phyloP scores from a whole-genome alignment of 805 yeast genomes.

The Starmerella riodocensis region DNA sequence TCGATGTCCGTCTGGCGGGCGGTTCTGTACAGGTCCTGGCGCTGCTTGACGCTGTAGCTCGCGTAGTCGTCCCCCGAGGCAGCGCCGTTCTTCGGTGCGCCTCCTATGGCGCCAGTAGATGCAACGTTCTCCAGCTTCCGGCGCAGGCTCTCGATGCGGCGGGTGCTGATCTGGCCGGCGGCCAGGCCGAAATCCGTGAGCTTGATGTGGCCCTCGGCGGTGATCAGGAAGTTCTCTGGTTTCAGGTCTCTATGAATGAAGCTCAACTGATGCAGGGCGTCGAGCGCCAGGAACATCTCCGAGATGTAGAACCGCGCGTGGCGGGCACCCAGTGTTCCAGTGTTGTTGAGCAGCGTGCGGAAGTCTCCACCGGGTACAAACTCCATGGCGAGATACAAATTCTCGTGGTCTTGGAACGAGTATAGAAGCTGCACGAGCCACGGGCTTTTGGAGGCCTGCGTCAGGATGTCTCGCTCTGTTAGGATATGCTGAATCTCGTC shows the following conservation, averaged over 20 bases:
- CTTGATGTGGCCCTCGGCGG: slow-evolving; percentile 80
- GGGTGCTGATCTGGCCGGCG: slow-evolving; percentile 87
- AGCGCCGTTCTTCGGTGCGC: neutral
- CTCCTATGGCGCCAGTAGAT: neutral
- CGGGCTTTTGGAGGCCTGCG: slow-evolving; percentile 78
- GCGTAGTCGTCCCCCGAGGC: slow-evolving; percentile 27
- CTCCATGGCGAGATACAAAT: slow-evolving; percentile 93
- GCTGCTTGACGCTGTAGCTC: slow-evolving; percentile 67
- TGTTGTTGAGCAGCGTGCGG: slow-evolving; percentile 83
- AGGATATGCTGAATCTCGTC: slow-evolving; percentile 93
- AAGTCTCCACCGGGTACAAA: slow-evolving; percentile 99
- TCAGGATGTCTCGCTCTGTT: slow-evolving; percentile 90
- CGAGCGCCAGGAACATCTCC: slow-evolving; percentile 92
- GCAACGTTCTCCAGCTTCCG: slow-evolving; percentile 32
- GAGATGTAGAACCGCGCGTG: slow-evolving; percentile 91
- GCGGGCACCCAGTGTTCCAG: slow-evolving; percentile 83
- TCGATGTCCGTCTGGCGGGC: slow-evolving; percentile 58
- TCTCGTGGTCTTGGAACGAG: slow-evolving; percentile 87
- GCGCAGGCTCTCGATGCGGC: slow-evolving; percentile 86
- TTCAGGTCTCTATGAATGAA: slow-evolving; percentile 94
- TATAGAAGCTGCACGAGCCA: slow-evolving; percentile 91
- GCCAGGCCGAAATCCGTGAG: slow-evolving; percentile 95
- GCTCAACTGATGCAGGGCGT: slow-evolving; percentile 86
- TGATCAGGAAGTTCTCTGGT: slow-evolving; percentile 87
- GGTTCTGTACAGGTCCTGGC: slow-evolving; percentile 76